Evolutionary conservation across 768 basidiomycete species (phyloP).

Genomic region (Tulasnella sp.): DNA sequence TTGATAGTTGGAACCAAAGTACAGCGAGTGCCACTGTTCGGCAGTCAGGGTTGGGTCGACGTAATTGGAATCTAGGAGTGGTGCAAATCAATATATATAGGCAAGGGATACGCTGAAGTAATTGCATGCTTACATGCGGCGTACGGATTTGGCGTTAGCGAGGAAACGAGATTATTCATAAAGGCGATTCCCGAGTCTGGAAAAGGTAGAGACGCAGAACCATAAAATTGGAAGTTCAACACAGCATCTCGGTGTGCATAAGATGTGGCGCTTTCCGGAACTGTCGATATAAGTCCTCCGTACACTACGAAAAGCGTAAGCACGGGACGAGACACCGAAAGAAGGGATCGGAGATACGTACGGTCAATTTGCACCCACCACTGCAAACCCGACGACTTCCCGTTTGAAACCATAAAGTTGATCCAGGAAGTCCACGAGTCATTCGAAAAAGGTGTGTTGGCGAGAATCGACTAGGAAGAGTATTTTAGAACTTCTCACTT

Average conservation of each 20-base stretch:
- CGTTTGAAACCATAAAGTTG: slow-evolving; percentile 31
- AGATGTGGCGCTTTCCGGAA: slow-evolving; percentile 32
- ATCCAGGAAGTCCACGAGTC: slow-evolving; percentile 31
- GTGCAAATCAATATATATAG: slow-evolving; percentile 14
- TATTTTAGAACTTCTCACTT: background rate
- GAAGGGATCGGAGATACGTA: slow-evolving; percentile 1
- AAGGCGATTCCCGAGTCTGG: slow-evolving; percentile 41
- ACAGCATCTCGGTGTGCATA: slow-evolving; percentile 36
- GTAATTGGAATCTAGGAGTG: slow-evolving; percentile 34
- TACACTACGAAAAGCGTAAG: slow-evolving; percentile 17
- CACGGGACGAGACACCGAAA: background rate
- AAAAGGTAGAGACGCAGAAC: slow-evolving; percentile 29
- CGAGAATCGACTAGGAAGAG: slow-evolving; percentile 16
- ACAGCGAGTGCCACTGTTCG: slow-evolving; percentile 25
- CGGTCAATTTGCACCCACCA: slow-evolving; percentile 19
- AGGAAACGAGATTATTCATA: slow-evolving; percentile 29
- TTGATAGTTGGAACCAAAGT: slow-evolving; percentile 13
- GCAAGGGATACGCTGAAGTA: background rate
- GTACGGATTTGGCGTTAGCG: slow-evolving; percentile 16
- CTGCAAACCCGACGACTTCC: slow-evolving; percentile 22
- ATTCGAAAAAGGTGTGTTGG: slow-evolving; percentile 8
- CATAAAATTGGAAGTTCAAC: slow-evolving; percentile 42
- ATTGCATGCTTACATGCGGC: slow-evolving; percentile 19
- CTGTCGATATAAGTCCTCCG: slow-evolving; percentile 34
- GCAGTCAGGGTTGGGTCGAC: slow-evolving; percentile 31